Evolutionary conservation across 371 early-diverging fungal genomes (phyloP).

Genomic region (Circinella minor): DNA sequence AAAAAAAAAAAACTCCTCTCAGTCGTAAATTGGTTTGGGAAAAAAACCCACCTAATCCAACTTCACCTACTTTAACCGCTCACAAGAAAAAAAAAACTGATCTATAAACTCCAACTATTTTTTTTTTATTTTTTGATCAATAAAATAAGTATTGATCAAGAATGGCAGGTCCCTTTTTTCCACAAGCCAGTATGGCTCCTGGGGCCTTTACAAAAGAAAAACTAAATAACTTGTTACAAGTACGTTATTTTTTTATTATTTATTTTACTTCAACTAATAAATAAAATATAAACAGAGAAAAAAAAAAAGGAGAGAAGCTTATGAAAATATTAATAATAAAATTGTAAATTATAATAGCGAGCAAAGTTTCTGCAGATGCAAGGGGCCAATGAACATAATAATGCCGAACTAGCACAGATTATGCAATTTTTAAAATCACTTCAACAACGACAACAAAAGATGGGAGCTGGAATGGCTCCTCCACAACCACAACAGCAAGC

Average conservation of each 20-base stretch:
- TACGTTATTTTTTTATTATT: neutral
- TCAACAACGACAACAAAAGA: conserved; percentile 31
- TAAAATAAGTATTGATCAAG: neutral
- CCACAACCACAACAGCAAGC: no score
- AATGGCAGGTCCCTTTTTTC: conserved; percentile 1
- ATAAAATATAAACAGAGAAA: neutral
- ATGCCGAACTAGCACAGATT: conserved; percentile 69
- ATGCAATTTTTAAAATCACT: conserved; percentile 60
- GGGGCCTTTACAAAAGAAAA: conserved; percentile 9
- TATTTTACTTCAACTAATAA: no score
- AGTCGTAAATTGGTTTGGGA: no score
- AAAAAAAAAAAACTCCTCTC: no score
- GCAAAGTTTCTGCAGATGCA: conserved; percentile 51
- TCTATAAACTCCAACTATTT: neutral
- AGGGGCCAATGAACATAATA: conserved; percentile 74
- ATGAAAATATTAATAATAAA: neutral
- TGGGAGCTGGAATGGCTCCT: neutral
- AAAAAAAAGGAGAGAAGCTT: neutral
- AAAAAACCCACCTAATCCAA: no score
- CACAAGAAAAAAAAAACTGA: no score
- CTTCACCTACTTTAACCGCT: no score
- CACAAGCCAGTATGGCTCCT: conserved; percentile 6
- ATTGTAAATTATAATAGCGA: conserved; percentile 28
- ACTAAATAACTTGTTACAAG: conserved; percentile 11
- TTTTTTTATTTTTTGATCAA: neutral